Evolutionary conservation across 768 basidiomycete species (phyloP), one percentile per base, ranked within the genome.

Genomic region (Boletus subparvulus): DNA sequence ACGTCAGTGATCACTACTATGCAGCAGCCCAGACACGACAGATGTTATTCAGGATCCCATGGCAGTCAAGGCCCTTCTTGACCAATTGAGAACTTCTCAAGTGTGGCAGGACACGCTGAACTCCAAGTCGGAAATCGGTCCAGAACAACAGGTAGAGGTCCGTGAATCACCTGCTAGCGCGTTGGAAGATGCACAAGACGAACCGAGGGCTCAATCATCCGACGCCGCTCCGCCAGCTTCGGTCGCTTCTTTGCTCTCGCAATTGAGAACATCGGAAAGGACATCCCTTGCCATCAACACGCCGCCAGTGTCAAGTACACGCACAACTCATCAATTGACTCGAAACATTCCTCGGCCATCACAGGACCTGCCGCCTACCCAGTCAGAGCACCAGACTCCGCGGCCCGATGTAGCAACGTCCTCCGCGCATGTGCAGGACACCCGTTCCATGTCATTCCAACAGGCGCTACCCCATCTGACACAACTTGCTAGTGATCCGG

Each of bases 401-500:
- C 60, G 47, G 57, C 43, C 47, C 54, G 44, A 47, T 33, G 51
- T 24, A 36, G 32, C 55, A 43, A 16, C 54, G 10, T 43, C 60
- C 28, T 48, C 55, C 39, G 41, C 58, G 37, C 51, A 13, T 30
- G 62, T 44, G 37, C 52, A 77, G 42, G 80, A 85, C 60, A 58
- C 80, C 48, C 80, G 77, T 52, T 70, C 70, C 24, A 73, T 80
- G 56, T 79, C 84, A 30, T 92, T 89, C 67, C 86, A 85, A 60
- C 85, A 92, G 61, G 80, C 89, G 0, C 75, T 93, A 28, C 83
- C 88, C 4, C 73, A 78, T 53, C 66, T 93, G n/a, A 83, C 84
- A 10, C 75, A 75, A 52, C 78, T 92, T 6, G 78, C 82, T 39
- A 78, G 80, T 47, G 78, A 86, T 64, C 74, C 79, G 17, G 61